Base-by-base conservation (phyloP, 257 asterid species). In the Capsicum rhomboideum region DNA sequence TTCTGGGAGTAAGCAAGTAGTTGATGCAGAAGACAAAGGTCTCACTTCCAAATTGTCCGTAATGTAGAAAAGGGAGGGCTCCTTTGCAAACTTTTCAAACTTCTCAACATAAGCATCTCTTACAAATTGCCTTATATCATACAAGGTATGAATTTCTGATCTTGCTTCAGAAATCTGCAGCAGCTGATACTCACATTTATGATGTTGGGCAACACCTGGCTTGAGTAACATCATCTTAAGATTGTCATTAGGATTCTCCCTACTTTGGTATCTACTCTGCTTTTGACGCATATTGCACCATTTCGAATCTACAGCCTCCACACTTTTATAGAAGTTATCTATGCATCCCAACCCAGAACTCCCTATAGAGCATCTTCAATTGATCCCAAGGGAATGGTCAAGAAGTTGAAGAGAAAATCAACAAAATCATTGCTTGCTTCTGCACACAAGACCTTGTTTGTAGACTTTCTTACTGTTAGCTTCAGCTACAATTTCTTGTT, bases 391-490 rank as follows among this genome's bases (percentile, higher is more conserved):
- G 86, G 79, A 23, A 78, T 46, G 14, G 83, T 66, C 13, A 84
- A 78, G 29, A 84, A 84, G 71, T 42, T 78, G 23, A 68, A 84
- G 46, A 84, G 80, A 49, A 84, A 79, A 26, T 78, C 68, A 8
- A 79, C 9, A 21, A 84, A 84, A 23, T 79, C 68, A 31, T 53
- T 64, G 58, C 63, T 10, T 16, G 80, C 69, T 14, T 53, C 34
- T 4, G 80, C 80, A 83, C 26, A 58, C 10, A 67, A 42, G 17
- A 10, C 46, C 18, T 26, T 63, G 71, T 63, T 63, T 26, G 71
- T 63, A 26, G 71, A 63, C 71, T 63, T 63, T 13, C 71, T 63
- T 63, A 63, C 4, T 13, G 40, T 63, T 63, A 26, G 18, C 72
- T 64, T 66, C 74, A 66, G 74, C 71, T 28, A 40, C 16, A 28